phyloP scores from a whole-genome alignment of 2,329 filamentous ascomycete species.

The Fusarium newnesense region DNA sequence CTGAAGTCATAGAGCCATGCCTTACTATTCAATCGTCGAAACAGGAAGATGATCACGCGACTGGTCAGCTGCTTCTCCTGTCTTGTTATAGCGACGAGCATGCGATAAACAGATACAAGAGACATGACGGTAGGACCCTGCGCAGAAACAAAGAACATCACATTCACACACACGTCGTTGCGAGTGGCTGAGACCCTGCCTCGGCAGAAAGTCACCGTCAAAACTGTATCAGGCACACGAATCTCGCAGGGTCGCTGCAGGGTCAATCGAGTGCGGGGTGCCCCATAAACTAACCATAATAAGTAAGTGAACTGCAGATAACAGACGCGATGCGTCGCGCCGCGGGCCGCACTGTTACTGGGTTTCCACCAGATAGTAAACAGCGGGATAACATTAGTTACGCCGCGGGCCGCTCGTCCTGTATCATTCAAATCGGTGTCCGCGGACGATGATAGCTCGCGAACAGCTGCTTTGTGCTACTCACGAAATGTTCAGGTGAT shows the following conservation, averaged over 20 bases:
- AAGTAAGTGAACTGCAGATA: background rate
- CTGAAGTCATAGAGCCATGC: background rate
- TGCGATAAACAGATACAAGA: background rate
- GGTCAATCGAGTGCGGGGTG: background rate
- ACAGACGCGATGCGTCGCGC: background rate
- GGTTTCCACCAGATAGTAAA: background rate
- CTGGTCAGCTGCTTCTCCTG: fast-evolving
- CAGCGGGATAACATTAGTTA: background rate
- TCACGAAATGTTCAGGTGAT: background rate
- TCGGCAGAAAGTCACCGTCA: background rate
- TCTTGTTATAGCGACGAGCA: background rate
- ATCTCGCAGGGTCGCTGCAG: background rate
- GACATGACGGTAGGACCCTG: no score
- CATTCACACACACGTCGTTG: background rate
- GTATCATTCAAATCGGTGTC: background rate
- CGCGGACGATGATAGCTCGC: background rate
- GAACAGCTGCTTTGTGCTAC: no score
- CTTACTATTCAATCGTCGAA: background rate
- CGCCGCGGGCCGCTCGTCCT: background rate
- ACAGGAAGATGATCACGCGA: background rate
- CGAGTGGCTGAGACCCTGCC: background rate
- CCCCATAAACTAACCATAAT: background rate
- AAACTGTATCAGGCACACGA: background rate
- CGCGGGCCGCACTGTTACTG: background rate
- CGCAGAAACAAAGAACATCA: background rate